Evolutionary conservation across 768 basidiomycete genomes (phyloP).

Genomic region (Naganishia kalamii): DNA sequence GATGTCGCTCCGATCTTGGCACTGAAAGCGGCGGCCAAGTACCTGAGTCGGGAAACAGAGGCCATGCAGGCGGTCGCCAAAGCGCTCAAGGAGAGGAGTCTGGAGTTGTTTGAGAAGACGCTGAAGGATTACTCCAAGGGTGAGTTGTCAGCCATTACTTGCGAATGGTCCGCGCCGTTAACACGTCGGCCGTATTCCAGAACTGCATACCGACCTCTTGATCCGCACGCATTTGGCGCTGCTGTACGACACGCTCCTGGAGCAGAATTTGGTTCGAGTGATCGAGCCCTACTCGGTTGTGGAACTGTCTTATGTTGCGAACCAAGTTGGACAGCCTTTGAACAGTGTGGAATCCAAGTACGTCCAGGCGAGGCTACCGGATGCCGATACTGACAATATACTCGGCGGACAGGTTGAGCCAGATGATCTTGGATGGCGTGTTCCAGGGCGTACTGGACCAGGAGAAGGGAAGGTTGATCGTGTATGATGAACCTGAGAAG

Average conservation of each 20-base stretch:
- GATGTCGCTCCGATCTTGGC: constrained; percentile 81
- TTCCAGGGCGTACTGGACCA: constrained; percentile 95
- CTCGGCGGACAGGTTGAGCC: constrained; percentile 62
- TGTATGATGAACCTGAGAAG: constrained; percentile 79
- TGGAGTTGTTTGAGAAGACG: constrained; percentile 82
- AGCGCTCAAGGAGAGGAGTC: constrained; percentile 84
- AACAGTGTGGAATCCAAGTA: constrained; percentile 88
- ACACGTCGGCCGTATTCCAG: constrained; percentile 48
- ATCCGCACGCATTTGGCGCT: constrained; percentile 90
- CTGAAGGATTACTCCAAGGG: constrained; percentile 80
- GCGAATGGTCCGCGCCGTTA: neutral
- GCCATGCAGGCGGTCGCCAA: constrained; percentile 91
- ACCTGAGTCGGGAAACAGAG: constrained; percentile 83
- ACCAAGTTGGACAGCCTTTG: constrained; percentile 75
- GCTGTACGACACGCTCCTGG: constrained; percentile 89
- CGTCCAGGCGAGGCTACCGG: constrained; percentile 35
- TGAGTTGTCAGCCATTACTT: constrained; percentile 33
- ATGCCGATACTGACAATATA: neutral
- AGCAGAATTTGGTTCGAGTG: constrained; percentile 89
- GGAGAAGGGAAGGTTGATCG: constrained; percentile 78
- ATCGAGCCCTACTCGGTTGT: constrained; percentile 93
- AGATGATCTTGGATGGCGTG: constrained; percentile 96
- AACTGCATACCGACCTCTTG: constrained; percentile 89
- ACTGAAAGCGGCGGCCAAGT: constrained; percentile 80
- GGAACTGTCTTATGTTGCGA: constrained; percentile 81